Evolutionary conservation across 306 rosid species (phyloP).

Genomic region (Rosa multiflora): DNA sequence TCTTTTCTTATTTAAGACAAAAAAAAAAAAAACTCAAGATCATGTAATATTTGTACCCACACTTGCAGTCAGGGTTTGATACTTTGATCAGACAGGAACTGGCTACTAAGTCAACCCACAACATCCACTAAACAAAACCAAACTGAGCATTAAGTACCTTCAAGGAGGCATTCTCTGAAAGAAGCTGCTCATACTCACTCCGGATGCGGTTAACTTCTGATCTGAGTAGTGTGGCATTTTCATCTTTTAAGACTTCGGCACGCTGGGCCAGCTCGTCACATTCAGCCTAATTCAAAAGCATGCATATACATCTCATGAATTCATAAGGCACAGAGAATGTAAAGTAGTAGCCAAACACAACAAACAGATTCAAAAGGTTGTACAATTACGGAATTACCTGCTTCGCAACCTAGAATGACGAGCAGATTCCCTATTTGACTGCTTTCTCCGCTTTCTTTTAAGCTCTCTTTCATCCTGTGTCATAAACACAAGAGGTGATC

Average conservation of each 20-base stretch:
- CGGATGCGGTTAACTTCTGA: slow-evolving; percentile 77
- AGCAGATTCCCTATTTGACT: slow-evolving; percentile 97
- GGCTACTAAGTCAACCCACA: not conserved
- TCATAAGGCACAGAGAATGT: slow-evolving; percentile 19
- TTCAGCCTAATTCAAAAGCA: slow-evolving; percentile 66
- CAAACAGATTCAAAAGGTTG: not conserved
- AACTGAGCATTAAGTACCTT: slow-evolving; percentile 66
- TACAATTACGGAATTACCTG: slow-evolving; percentile 49
- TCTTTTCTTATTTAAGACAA: not conserved
- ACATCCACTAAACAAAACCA: slow-evolving; percentile 16
- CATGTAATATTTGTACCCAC: not conserved
- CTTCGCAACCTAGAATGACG: slow-evolving; percentile 97
- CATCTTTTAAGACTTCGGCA: slow-evolving; percentile 84
- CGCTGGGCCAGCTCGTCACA: slow-evolving; percentile 94
- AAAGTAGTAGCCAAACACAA: slow-evolving; percentile 24
- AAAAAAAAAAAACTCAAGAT: not conserved
- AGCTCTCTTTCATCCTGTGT: slow-evolving; percentile 94
- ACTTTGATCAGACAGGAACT: too few relatives aligned
- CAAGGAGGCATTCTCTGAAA: slow-evolving; percentile 77
- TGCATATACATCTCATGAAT: not conserved
- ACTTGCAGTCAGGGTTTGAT: not conserved
- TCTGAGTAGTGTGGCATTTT: slow-evolving; percentile 76
- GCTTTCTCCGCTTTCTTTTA: slow-evolving; percentile 92
- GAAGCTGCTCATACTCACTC: slow-evolving; percentile 86
- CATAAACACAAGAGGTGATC: slow-evolving; percentile 16